Conservation (phyloP, 2,329 filamentous ascomycete species). For the Colletotrichum scovillei region DNA sequence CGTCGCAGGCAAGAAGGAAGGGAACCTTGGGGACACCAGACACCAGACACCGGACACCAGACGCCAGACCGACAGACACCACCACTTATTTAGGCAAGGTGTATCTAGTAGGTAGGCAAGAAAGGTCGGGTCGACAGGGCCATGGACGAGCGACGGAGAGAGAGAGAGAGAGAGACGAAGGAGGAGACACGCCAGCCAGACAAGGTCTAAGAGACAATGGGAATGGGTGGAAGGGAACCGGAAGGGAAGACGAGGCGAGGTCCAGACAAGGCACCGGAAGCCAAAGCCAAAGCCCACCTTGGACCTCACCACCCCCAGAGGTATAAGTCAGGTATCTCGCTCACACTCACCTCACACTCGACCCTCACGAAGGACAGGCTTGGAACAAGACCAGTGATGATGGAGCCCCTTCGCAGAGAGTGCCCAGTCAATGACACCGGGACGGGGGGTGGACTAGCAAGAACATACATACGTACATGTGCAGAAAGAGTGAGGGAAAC, state of each 20-base stretch:
- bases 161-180: background rate
- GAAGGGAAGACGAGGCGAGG: background rate
- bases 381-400: background rate
- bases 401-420: background rate
- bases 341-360: background rate
- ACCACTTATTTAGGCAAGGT: background rate
- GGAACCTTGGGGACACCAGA: constrained; percentile 24
- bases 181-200: background rate
- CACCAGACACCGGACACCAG: constrained; percentile 2
- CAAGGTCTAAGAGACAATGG: background rate
- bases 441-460: background rate
- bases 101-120: background rate
- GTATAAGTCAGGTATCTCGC: background rate
- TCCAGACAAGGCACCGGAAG: background rate
- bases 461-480: background rate
- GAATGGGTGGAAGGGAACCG: background rate
- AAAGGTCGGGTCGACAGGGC: constrained; percentile 6
- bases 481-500: constrained; percentile 2
- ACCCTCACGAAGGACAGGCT: constrained; percentile 12
- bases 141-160: background rate
- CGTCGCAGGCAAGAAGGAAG: constrained; percentile 31
- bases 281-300: constrained; percentile 3
- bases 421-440: background rate
- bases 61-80: constrained; percentile 8
- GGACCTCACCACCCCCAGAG: constrained; percentile 4